These are phyloP conservation scores for Fraxinus quadrangulata DNA, from an alignment of 257 asterid species.

Conservation along the genomic window DNA sequence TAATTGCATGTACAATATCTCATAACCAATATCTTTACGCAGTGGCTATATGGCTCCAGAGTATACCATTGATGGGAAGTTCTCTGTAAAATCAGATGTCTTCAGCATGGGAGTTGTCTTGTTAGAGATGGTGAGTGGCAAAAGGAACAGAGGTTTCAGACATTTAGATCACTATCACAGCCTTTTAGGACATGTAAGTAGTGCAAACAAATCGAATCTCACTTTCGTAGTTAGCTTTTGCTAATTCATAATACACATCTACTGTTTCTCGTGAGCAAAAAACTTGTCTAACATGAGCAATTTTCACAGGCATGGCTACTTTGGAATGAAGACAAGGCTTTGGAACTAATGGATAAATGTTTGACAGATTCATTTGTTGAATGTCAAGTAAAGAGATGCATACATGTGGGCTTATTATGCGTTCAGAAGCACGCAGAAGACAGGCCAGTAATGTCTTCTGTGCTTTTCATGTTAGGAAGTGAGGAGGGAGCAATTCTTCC, in stretches of 20 bases:
- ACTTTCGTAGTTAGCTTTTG: not conserved
- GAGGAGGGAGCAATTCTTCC: slow-evolving; percentile 33
- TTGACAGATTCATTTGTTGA: slow-evolving; percentile 23
- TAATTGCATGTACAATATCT: not conserved
- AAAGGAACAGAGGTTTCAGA: slow-evolving; percentile 38
- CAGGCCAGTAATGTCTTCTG: slow-evolving; percentile 40
- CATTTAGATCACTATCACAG: slow-evolving; percentile 27
- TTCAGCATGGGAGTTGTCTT: slow-evolving; percentile 52
- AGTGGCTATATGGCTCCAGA: slow-evolving; percentile 61
- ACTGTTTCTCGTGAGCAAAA: not conserved
- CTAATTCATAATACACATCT: no score
- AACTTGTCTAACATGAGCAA: not conserved
- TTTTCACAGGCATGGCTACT: slow-evolving; percentile 46
- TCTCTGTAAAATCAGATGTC: slow-evolving; percentile 44
- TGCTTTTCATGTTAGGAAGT: slow-evolving; percentile 41
- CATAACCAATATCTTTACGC: slow-evolving; percentile 1
- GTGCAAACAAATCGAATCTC: not conserved
- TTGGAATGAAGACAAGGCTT: slow-evolving; percentile 31
- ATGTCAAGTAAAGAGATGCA: slow-evolving; percentile 43
- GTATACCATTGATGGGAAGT: slow-evolving; percentile 48
- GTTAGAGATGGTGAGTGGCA: slow-evolving; percentile 49
- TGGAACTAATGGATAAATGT: slow-evolving; percentile 39
- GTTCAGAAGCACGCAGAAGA: slow-evolving; percentile 38
- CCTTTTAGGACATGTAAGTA: slow-evolving; percentile 48
- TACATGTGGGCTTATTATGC: slow-evolving; percentile 46